phyloP scores from a whole-genome alignment of 805 yeast genomes.

The Phaffomyces opuntiae region DNA sequence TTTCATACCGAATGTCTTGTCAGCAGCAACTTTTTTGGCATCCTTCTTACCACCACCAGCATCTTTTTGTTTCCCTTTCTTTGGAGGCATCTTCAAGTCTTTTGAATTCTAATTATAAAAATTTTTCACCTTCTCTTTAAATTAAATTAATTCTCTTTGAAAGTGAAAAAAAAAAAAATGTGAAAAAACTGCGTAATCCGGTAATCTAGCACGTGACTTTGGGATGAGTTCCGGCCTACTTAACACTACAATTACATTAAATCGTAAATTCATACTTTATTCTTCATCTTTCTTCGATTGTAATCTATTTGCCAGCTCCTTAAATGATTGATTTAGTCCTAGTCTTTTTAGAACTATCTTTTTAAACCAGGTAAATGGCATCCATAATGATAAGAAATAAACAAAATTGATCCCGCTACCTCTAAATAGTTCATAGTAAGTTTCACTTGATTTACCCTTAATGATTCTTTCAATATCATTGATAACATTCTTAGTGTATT shows the following conservation, averaged over 20 bases:
- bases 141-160: not conserved
- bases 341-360: not conserved
- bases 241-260: not conserved
- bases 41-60: conserved; percentile 41
- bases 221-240: too few relatives aligned
- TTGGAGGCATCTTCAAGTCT: conserved; percentile 61
- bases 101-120: not conserved
- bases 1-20: conserved; percentile 92
- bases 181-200: not conserved
- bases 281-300: not conserved
- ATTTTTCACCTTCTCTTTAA: not conserved
- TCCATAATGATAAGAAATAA: conserved; percentile 5
- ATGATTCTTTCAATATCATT: conserved; percentile 22
- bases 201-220: not conserved
- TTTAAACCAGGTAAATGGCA: conserved; percentile 3
- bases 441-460: not conserved
- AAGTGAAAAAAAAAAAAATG: not conserved
- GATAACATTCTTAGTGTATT: conserved; percentile 32
- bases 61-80: conserved; percentile 48
- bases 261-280: not conserved
- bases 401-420: conserved; percentile 8
- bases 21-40: conserved; percentile 65
- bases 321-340: not conserved
- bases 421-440: conserved; percentile 9
- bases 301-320: not conserved